Conservation (phyloP, 176 grass and related monocot species). For the Poa pratensis region DNA sequence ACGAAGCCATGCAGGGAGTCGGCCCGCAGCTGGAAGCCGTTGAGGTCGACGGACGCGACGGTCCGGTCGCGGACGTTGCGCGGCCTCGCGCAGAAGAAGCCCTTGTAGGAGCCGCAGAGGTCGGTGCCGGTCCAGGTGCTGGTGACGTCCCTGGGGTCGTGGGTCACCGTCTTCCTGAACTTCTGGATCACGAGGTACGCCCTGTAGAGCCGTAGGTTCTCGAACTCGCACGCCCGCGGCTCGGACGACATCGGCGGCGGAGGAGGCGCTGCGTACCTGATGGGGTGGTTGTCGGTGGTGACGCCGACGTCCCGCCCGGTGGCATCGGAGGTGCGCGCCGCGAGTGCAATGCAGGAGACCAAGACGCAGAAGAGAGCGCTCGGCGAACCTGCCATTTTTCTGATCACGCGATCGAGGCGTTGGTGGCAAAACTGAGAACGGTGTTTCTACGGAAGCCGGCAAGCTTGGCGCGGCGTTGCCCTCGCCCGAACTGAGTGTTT, state of each 20-base stretch:
- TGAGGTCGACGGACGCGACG: constrained; percentile 92
- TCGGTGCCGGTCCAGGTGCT: constrained; percentile 47
- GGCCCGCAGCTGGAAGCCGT: constrained; percentile 46
- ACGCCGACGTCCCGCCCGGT: constrained; percentile 36
- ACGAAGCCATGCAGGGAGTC: constrained; percentile 43
- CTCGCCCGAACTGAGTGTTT: not conserved
- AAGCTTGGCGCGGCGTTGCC: not conserved
- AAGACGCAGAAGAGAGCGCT: constrained; percentile 37
- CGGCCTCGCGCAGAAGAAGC: constrained; percentile 76
- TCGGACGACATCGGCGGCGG: constrained; percentile 31
- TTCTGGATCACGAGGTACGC: constrained; percentile 76
- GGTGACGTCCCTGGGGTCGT: constrained; percentile 55
- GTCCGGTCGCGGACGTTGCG: constrained; percentile 34
- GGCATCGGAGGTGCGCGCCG: constrained; percentile 18
- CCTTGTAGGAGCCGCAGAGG: constrained; percentile 60
- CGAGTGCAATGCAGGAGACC: constrained; percentile 36
- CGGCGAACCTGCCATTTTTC: constrained; percentile 17
- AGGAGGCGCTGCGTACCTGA: constrained; percentile 4
- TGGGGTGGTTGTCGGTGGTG: constrained; percentile 34
- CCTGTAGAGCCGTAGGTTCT: constrained; percentile 56
- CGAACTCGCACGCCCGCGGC: constrained; percentile 62
- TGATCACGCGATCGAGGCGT: not conserved
- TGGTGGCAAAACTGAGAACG: not conserved
- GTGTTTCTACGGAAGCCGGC: not conserved
- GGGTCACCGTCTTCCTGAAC: constrained; percentile 63